Base-by-base conservation (phyloP, 2,329 filamentous ascomycete species). In the Fonsecaea pedrosoi region DNA sequence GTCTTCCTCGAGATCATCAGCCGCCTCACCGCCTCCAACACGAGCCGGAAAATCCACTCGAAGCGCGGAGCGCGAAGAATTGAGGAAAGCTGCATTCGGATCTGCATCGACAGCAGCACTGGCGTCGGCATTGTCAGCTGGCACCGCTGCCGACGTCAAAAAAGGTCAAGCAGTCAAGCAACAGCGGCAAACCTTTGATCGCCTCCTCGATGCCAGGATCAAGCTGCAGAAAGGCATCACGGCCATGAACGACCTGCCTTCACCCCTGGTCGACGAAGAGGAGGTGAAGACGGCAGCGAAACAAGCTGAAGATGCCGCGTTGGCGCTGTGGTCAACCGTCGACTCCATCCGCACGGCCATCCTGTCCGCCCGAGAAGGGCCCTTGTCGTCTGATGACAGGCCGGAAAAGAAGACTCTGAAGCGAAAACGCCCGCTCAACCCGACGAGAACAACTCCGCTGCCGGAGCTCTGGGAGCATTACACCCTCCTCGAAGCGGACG, bases 151-250 rank as follows among this genome's bases (percentile, higher is more conserved):
- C 61, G 95, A 98, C 76, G 88, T 90, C 4, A 87, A 89, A 50
- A 98, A 98, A 78, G 95, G 95, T 12, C 81, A 86, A 62, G 94
- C 94, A 0, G 92, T 99, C 42, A 94, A 93, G 73, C 84, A 89
- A 65, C 95, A 99, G 79, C 88, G 93, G 60, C 90, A 89, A 69
- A 88, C 90, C 0, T 99, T 97, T 75, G 94, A 98, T 73, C 87
- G 91, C 0, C 86, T 98, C 0, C 85, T 99, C 37, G 96, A 97
- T 79, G 86, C 93, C 13, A 89, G 95, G 21, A 97, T 99, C 75
- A 91, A 94, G 68, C 81, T 99, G 18, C 96, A 99, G 78, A 98
- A 97, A 78, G 92, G 92, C 1, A 81, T 99, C 13, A 86, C 95
- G 15, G 89, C 91, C 0, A 87, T 90, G 32, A 97, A 97, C 77